phyloP scores from a whole-genome alignment of 2,329 filamentous ascomycete species.

The Apiospora hydei region DNA sequence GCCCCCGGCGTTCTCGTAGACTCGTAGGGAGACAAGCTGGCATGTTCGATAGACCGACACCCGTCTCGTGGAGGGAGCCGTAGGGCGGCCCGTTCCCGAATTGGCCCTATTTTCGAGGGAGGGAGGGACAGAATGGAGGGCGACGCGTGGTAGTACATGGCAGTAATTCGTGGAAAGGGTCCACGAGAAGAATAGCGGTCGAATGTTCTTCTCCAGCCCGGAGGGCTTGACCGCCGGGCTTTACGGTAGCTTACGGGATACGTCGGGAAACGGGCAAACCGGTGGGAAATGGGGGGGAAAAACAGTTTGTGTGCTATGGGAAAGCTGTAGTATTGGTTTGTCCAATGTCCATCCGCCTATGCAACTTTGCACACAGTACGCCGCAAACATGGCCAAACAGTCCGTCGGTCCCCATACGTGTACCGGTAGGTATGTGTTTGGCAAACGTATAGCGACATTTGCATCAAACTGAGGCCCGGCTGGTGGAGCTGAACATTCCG shows the following conservation, averaged over 20 bases:
- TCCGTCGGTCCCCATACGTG: not conserved
- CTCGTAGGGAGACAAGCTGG: not conserved
- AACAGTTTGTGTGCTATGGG: not conserved
- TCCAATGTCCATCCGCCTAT: not conserved
- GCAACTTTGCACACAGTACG: conserved; percentile 19
- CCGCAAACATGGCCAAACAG: conserved; percentile 2
- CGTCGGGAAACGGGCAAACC: not conserved
- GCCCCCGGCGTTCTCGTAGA: conserved; percentile 9
- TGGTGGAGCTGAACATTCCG: not conserved
- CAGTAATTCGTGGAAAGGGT: not conserved
- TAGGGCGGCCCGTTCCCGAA: conserved; percentile 22
- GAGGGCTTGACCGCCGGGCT: conserved; percentile 12
- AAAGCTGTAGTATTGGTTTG: not conserved
- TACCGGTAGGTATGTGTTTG: not conserved
- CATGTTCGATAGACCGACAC: conserved; percentile 21
- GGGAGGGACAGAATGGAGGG: not conserved
- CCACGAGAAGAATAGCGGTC: conserved; percentile 18
- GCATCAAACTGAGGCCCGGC: not conserved
- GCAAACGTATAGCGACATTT: conserved; percentile 1
- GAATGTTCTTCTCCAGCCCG: conserved; percentile 12
- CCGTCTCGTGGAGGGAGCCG: conserved; percentile 8
- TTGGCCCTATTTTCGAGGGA: conserved; percentile 3
- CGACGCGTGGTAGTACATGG: not conserved
- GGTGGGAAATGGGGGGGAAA: not conserved
- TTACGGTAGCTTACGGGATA: conserved; percentile 13